Base-by-base conservation (phyloP, 2,329 filamentous ascomycete species). In the Phialophora verrucosa region DNA sequence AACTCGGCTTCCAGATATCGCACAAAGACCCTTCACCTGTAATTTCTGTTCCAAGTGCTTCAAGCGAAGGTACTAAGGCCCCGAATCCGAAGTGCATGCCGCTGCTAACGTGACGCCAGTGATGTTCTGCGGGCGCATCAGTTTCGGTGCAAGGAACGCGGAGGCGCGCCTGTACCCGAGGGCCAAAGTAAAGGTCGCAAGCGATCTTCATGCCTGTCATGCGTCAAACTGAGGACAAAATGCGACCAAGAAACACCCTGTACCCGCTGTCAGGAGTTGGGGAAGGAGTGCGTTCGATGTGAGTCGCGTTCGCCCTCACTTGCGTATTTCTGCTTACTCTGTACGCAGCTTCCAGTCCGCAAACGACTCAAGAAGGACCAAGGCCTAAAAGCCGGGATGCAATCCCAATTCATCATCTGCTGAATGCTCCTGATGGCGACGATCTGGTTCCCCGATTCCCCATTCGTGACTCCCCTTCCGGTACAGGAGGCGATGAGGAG, bases 141-240 rank as follows among this genome's bases (percentile, higher is more conserved):
- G 44, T 69, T 69, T 60, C 62, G 69, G 32, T 70, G 69, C 59
- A 70, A 70, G 60, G 69, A 70, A 59, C 64, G 69, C 32, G 69
- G 69, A 8, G 67, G 65, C 11, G 69, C 69, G 4, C 69, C 69
- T 4, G 66, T 70, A 10, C 69, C 69, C 20, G 67, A 70, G 32
- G 69, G 69, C 31, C 69, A 70, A 51, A 69, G 66, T 31, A 70
- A 70, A 69, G 69, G 69, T 17, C 62, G 69, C 23, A 70, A 70
- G 51, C 59, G 66, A 44, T 70, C 66, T 23, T 70, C 69, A 7
- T 70, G 69, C 31, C 38, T 67, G n/a, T 70, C 69, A 10, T 70
- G 69, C 50, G 69, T 70, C 57, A 70, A 70, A 42, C 61, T 70
- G 47, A 62, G 69, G 49, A 70, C 69, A 14, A 64, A 64, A 67